Evolutionary conservation across 2,329 filamentous ascomycete genomes (phyloP), one percentile per base, ranked within the genome.

Genomic region (Alternaria postmessia): DNA sequence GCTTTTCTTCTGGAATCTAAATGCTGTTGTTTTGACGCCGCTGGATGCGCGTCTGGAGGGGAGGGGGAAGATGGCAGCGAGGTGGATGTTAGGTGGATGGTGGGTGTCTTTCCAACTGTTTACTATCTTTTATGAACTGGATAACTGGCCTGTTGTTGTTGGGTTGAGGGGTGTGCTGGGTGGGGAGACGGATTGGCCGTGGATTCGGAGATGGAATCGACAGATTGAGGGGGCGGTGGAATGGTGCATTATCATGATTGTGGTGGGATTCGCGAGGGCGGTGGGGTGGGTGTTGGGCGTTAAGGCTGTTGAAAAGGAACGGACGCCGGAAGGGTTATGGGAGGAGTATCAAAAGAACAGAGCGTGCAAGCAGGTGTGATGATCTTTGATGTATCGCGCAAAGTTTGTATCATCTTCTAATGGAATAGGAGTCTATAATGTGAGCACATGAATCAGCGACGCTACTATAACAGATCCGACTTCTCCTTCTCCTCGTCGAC

Each of bases 401-500:
- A 12, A 32, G 1, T 32, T 12, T 32, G 0, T 12, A 32, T 32
- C 30, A 11, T 12, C 30, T 12, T 32, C 11, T 12, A 9, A 12
- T 32, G 0, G 3, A 0, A 9, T 32, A 12, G 11, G 3, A 12
- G 9, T 32, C 30, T 32, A 32, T 32, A 5, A 32, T 0, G 30
- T 12, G 24, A 7, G 24, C 0, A 30, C 8, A 30, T 11, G 0
- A 0, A n/a, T n/a, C 34, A 38, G 2, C 34, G 7, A 0, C 34
- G 16, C 34, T n/a, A 38, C 16, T 39, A 55, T 30, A 43, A 4
- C 39, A 34, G 41, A 39, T 41, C 39, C 3, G 12, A n/a, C 54
- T 64, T 65, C 7, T 46, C 39, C 59, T 64, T 70, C 48, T 66
- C 61, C 16, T 69, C 79, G 11, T 69, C 79, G 32, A 86, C 78